Evolutionary conservation across 495 filamentous ascomycete genomes (phyloP), one percentile per base, ranked within the genome.

Genomic region (Penicillium malachiteum): DNA sequence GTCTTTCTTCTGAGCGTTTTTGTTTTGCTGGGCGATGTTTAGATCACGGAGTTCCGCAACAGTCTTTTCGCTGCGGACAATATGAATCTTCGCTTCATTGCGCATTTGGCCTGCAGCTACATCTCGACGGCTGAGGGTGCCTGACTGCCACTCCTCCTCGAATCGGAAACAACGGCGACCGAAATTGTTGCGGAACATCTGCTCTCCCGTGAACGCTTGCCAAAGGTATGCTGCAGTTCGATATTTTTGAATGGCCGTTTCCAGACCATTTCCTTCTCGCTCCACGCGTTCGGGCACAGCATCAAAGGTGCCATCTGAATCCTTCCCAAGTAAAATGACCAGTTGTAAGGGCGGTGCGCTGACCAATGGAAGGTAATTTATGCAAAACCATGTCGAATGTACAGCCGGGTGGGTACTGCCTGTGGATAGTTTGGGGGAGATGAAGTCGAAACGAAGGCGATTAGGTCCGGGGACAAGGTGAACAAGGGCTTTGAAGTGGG

Each of bases 181-280:
- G 50, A 96, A 81, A 43, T 84, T 86, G 69, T 93, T 87, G 54
- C 91, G 88, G 69, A 82, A 87, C 92, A 96, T 96, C 66, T 97
- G 91, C 65, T 96, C 91, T 11, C 88, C 90, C 0, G 92, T 97
- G 64, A 94, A 96, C 7, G 91, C 90, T 68, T 96, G 92, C 92
- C 92, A 97, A 3, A 97, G 79, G 67, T 96, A 95, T 14, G 91
- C 92, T 18, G 91, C 86, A 85, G 91, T 95, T 50, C 91, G 82
- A 63, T 90, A 96, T 69, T 96, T 96, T 52, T 82, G 81, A 58
- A 94, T 81, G 0, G 92, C 92, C 11, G 78, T 84, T 3, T 93
- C 87, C 32, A 96, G 63, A 2, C 80, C 82, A 65, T 93, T 93
- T 4, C 89, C 91, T 78, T 96, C 92, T 53, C 81, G 81, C 64